Base-by-base conservation (phyloP, 345 rosid genomes). In the Citrus maxima region DNA sequence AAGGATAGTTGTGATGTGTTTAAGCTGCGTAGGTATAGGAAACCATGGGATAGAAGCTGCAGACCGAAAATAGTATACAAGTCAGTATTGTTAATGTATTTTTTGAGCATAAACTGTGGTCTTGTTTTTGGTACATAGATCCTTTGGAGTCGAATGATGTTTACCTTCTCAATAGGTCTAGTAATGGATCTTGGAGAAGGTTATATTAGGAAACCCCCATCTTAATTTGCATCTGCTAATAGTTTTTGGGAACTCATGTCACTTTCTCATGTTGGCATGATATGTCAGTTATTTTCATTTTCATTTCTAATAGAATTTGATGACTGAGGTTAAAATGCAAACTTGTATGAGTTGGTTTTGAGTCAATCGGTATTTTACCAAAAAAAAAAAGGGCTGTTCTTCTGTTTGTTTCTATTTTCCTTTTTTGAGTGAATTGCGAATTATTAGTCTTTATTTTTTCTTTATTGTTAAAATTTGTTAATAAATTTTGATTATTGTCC, bases 401-500 rank as follows among this genome's bases (percentile, higher is more conserved):
- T 34, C 61, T 37, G 25, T 34, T 30, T 3, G 4, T 73, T 60
- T 58, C 14, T 2, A 2, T 46, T 32, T 62, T 61, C 60, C 21
- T 28, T 61, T 80, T 68, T 54, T 6, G 13, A 30, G 10, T 37
- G 19, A 22, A 30, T 25, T 72, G 6, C 16, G 37, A n/a, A 16
- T 62, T n/a, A 21, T 10, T 13, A 7, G 6, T 19, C 37, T 65
- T 49, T 75, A 13, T 9, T 19, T 28, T 37, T 70, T 59, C 66
- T 66, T 73, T 42, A 21, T 38, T 73, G 3, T 30, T 59, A 72
- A 35, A 32, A 60, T 70, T 65, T 77, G 24, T 58, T 37, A 25
- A 65, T 56, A 59, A 74, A 63, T 67, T 56, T 37, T 68, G 8
- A 72, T 24, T 59, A 6, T 75, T 73, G 18, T 62, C 80, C 38